Conservation (phyloP, 441 rosid species). For the Brassica hybrid region DNA sequence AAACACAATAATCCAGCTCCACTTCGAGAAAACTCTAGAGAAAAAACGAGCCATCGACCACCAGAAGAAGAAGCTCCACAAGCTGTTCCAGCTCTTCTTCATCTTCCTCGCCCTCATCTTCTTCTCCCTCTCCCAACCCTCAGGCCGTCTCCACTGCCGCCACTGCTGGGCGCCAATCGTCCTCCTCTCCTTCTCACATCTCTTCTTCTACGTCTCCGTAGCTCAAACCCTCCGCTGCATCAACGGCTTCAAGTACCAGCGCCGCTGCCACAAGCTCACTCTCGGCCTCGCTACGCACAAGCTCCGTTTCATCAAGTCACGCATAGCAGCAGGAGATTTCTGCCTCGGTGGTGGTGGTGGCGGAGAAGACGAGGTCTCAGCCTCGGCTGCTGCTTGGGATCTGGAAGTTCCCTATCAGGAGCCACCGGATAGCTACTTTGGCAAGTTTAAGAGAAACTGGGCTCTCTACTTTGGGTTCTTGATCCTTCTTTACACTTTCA, state of each 20-base stretch:
- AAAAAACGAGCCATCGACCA: constrained; percentile 91
- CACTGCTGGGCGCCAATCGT: constrained; percentile 89
- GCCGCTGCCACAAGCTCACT: constrained; percentile 94
- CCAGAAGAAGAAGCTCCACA: constrained; percentile 93
- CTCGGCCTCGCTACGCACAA: constrained; percentile 91
- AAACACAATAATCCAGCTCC: constrained; percentile 94
- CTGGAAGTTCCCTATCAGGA: constrained; percentile 96
- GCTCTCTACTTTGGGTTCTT: constrained; percentile 89
- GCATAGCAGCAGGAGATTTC: constrained; percentile 54
- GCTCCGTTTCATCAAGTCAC: constrained; percentile 72
- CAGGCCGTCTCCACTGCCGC: constrained; percentile 80
- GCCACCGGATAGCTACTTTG: constrained; percentile 89
- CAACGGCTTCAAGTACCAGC: constrained; percentile 94
- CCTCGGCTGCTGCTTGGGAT: constrained; percentile 52
- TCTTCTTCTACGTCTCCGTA: constrained; percentile 88
- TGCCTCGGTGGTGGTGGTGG: constrained; percentile 57
- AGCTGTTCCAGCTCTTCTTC: constrained; percentile 85
- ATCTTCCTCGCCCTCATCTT: constrained; percentile 70
- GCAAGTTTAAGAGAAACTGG: constrained; percentile 97
- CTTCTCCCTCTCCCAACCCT: constrained; percentile 60
- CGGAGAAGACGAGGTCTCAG: constrained; percentile 44
- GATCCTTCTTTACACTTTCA: constrained; percentile 77
- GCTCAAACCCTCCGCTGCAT: constrained; percentile 93
- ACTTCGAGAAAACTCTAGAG: constrained; percentile 94
- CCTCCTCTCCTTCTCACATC: constrained; percentile 77